phyloP scores from a whole-genome alignment of 805 yeast genomes.

The Kluyveromyces aestuarii region DNA sequence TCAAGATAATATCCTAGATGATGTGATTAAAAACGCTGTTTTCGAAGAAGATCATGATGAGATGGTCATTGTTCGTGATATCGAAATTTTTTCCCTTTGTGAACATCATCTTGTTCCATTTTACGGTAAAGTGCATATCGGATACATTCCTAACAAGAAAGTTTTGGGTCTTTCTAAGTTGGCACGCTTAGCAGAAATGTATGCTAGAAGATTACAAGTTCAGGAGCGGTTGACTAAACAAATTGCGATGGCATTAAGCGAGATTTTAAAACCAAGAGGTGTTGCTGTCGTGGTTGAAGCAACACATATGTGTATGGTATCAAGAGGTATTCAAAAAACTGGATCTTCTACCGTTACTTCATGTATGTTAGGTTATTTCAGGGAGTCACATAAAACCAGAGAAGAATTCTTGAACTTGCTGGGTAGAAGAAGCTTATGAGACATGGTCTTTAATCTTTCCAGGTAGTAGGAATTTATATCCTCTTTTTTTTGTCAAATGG shows the following conservation, averaged over 20 bases:
- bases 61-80: conserved; percentile 96
- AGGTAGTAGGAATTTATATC: not conserved
- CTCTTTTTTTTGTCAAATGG: not conserved
- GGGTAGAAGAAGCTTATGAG: conserved; percentile 39
- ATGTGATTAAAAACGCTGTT: conserved; percentile 88
- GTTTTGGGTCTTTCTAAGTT: conserved; percentile 89
- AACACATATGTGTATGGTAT: conserved; percentile 98
- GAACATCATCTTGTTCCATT: conserved; percentile 98
- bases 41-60: conserved; percentile 98
- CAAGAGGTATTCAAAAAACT: conserved; percentile 93
- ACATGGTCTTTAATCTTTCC: not conserved
- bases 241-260: conserved; percentile 91
- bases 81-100: conserved; percentile 84
- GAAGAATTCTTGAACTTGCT: conserved; percentile 86
- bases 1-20: conserved; percentile 78
- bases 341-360: conserved; percentile 91
- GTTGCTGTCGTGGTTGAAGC: conserved; percentile 99
- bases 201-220: conserved; percentile 91
- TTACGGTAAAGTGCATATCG: conserved; percentile 94
- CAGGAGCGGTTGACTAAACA: conserved; percentile 96
- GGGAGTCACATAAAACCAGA: conserved; percentile 89
- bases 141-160: conserved; percentile 91
- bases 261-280: conserved; percentile 86
- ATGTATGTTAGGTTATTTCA: conserved; percentile 94
- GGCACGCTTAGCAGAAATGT: conserved; percentile 96